phyloP scores from a whole-genome alignment of 2,329 filamentous ascomycete species.

The Fusarium buxicola region DNA sequence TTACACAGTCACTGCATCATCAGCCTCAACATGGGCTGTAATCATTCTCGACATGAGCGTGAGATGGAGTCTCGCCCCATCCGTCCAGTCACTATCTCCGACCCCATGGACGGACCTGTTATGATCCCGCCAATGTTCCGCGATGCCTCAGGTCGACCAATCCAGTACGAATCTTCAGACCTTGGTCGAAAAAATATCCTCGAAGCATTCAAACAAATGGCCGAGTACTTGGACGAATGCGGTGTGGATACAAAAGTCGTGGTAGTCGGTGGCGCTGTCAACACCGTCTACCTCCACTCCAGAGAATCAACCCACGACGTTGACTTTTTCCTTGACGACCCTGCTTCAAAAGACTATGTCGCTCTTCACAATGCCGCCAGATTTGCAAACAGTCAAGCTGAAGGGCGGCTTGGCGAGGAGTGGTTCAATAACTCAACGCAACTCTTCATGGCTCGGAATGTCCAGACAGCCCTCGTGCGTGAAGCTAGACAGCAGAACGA shows the following conservation, averaged over 20 bases:
- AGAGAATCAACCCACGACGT: constrained; percentile 38
- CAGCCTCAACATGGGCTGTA: constrained; percentile 34
- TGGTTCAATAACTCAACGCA: constrained; percentile 43
- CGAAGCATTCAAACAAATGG: constrained; percentile 35
- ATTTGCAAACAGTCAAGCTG: constrained; percentile 31
- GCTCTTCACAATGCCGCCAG: constrained; percentile 32
- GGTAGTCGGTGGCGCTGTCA: constrained; percentile 38
- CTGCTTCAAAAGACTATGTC: constrained; percentile 20
- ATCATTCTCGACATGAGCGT: constrained; percentile 30
- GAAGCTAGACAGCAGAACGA: constrained; percentile 29
- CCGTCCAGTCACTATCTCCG: constrained; percentile 33
- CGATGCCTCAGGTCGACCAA: constrained; percentile 15
- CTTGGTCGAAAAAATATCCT: constrained; percentile 25
- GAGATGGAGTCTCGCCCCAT: constrained; percentile 37
- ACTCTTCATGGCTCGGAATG: constrained; percentile 29
- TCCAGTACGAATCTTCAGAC: constrained; percentile 25
- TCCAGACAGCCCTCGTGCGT: constrained; percentile 22
- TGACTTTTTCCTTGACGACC: constrained; percentile 36
- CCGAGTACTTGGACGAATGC: constrained; percentile 36
- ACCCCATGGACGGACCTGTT: constrained; percentile 31
- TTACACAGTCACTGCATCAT: neutral
- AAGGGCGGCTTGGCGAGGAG: constrained; percentile 31
- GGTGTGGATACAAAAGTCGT: constrained; percentile 25
- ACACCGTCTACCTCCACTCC: constrained; percentile 35
- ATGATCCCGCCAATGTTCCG: constrained; percentile 32